Evolutionary conservation across 2,329 filamentous ascomycete species (phyloP).

Genomic region (Ceratocystis eucalypticola): DNA sequence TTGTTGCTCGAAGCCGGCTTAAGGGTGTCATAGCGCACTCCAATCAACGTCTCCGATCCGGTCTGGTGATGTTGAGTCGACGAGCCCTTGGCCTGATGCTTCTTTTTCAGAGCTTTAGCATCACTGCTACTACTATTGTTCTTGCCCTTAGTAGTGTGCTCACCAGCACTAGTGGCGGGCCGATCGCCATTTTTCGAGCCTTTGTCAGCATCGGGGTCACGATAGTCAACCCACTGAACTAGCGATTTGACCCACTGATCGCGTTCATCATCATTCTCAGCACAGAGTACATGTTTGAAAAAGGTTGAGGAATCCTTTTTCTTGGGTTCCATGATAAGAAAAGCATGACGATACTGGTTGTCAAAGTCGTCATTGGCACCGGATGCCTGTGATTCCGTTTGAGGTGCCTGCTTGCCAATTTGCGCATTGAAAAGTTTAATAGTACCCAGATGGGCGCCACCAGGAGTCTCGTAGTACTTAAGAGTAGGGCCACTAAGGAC

Average conservation of each 20-base stretch:
- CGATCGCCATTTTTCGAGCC: conserved; percentile 26
- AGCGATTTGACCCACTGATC: conserved; percentile 89
- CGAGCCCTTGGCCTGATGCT: conserved; percentile 23
- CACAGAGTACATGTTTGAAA: conserved; percentile 87
- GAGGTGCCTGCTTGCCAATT: conserved; percentile 74
- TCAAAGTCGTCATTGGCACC: conserved; percentile 57
- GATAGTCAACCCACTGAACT: conserved; percentile 74
- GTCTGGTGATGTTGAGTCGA: conserved; percentile 25
- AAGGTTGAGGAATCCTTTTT: conserved; percentile 81
- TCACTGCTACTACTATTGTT: conserved; percentile 22
- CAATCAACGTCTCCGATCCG: conserved; percentile 38
- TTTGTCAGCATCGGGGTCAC: conserved; percentile 44
- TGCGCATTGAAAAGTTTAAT: conserved; percentile 86
- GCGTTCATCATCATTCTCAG: conserved; percentile 83
- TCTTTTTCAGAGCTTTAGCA: conserved; percentile 24
- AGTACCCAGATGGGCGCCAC: conserved; percentile 78
- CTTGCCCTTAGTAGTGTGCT: conserved; percentile 31
- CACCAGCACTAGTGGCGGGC: conserved; percentile 15
- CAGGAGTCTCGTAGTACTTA: conserved; percentile 84
- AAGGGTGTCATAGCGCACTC: conserved; percentile 44
- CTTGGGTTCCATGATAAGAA: conserved; percentile 88
- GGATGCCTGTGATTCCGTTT: conserved; percentile 35
- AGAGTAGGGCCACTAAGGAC: conserved; percentile 48
- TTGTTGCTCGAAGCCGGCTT: conserved; percentile 34
- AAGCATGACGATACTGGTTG: conserved; percentile 92